These are phyloP conservation scores for Solanum piurae DNA, from an alignment of 257 asterid genomes.

Conservation along the genomic window DNA sequence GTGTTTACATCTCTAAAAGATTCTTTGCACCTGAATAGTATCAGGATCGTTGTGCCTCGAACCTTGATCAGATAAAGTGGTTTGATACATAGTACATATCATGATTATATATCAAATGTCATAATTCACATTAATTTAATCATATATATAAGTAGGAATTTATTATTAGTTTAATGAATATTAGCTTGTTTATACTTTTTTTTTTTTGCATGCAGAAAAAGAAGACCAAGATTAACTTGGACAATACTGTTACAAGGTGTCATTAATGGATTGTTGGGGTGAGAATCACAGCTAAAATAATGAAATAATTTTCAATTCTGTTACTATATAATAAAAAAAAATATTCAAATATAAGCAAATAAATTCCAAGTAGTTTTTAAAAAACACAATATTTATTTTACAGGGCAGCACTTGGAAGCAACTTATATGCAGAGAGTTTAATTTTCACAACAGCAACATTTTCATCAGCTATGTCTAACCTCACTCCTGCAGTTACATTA, in stretches of 20 bases:
- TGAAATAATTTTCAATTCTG: neutral
- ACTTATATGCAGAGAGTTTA: slow-evolving; percentile 41
- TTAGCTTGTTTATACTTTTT: neutral
- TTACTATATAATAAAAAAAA: neutral
- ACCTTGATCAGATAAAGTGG: neutral
- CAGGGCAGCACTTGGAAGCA: slow-evolving; percentile 59
- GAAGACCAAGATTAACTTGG: slow-evolving; percentile 45
- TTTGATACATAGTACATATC: neutral
- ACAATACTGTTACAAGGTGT: slow-evolving; percentile 28
- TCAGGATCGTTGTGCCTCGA: neutral
- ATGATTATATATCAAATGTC: neutral
- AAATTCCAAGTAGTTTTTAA: neutral
- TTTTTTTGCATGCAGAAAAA: slow-evolving; percentile 33
- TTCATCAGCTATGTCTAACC: slow-evolving; percentile 42
- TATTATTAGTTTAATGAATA: neutral
- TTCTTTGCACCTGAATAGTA: neutral
- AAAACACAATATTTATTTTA: neutral
- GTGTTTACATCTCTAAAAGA: neutral
- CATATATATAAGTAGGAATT: neutral
- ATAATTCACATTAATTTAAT: neutral
- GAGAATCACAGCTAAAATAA: neutral
- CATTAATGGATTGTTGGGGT: slow-evolving; percentile 44
- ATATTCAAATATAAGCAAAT: neutral
- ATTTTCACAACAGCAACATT: slow-evolving; percentile 46
- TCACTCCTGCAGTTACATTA: slow-evolving; percentile 52